phyloP scores from a whole-genome alignment of 768 basidiomycete genomes.

The Tulasnella sp. region DNA sequence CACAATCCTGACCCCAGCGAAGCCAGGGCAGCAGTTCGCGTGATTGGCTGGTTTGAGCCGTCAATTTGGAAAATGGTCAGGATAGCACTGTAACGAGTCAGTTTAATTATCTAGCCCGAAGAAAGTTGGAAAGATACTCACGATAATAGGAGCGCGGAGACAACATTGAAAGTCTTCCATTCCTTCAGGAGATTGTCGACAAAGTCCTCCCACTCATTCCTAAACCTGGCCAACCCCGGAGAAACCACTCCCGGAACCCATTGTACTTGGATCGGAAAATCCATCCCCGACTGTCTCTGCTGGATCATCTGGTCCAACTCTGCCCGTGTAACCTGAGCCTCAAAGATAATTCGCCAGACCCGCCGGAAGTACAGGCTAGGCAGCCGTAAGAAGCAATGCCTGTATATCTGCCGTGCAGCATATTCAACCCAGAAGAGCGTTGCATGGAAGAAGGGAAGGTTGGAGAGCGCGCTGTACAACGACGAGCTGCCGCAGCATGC shows the following conservation, averaged over 20 bases:
- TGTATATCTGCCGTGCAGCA: constrained; percentile 43
- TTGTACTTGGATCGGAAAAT: constrained; percentile 19
- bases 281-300: background rate
- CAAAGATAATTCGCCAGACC: constrained; percentile 69
- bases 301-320: constrained; percentile 53
- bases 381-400: constrained; percentile 56
- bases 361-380: constrained; percentile 77
- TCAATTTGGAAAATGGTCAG: constrained; percentile 29
- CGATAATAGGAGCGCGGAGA: constrained; percentile 60
- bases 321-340: constrained; percentile 70
- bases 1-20: constrained; percentile 24
- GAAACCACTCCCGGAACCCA: constrained; percentile 24
- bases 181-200: constrained; percentile 64
- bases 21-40: constrained; percentile 26
- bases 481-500: constrained; percentile 12
- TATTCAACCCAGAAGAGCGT: background rate
- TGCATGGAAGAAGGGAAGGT: constrained; percentile 8
- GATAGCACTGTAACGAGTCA: constrained; percentile 24
- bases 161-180: constrained; percentile 70
- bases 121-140: constrained; percentile 34
- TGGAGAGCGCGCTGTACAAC: background rate
- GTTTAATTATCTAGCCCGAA: background rate
- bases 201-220: constrained; percentile 63
- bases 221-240: constrained; percentile 47
- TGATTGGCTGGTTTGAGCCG: constrained; percentile 28